Base-by-base conservation (phyloP, 352 stramenopile species). In the Phytopythium kandeliae region DNA sequence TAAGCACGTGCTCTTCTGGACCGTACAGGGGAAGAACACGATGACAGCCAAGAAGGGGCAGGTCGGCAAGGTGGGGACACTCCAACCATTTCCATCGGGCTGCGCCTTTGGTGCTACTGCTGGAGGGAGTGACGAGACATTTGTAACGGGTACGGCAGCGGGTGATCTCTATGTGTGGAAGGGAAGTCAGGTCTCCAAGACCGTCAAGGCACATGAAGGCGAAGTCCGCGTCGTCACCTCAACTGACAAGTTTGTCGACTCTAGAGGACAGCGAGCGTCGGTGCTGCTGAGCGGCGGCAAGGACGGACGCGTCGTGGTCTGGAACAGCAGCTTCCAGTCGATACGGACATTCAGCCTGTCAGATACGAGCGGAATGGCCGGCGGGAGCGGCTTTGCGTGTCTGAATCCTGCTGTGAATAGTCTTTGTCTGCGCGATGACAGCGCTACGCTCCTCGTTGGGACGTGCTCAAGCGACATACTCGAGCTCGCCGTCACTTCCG, bases 391-490 rank as follows among this genome's bases (percentile, higher is more conserved):
- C 21, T 22, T 42, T 1, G 0, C 6, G 34, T 53, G 47, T 44
- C 31, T 85, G 17, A 67, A 61, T 25, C 71, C 58, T 51, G 46
- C 55, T 10, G 65, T 88, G 15, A 67, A 68, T 35, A 88, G 69
- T 48, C 66, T 71, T 15, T 75, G 38, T 54, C 33, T 86, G 21
- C 80, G 56, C 38, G 52, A 24, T 24, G 82, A 67, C 21, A 62
- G 65, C 26, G 62, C 66, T 53, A 86, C 62, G 48, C 54, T 81
- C 12, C 61, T 97, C n/a, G 47, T 97, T 7, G 89, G 87, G 2
- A 97, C 89, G 15, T 72, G 62, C 41, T 92, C 77, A 17, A 95
- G 88, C 51, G 85, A 97, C 34, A 93, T 98, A 17, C 78, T 93
- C 30, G 89, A 89, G 53, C 51, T 87, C 1, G 67, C 86, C 22